Percentiles rank a stretch among this genome's conserved stretches.
Evolutionary conservation across 2,329 filamentous ascomycete species (phyloP).

Genomic region (Sporothrix humicola): DNA sequence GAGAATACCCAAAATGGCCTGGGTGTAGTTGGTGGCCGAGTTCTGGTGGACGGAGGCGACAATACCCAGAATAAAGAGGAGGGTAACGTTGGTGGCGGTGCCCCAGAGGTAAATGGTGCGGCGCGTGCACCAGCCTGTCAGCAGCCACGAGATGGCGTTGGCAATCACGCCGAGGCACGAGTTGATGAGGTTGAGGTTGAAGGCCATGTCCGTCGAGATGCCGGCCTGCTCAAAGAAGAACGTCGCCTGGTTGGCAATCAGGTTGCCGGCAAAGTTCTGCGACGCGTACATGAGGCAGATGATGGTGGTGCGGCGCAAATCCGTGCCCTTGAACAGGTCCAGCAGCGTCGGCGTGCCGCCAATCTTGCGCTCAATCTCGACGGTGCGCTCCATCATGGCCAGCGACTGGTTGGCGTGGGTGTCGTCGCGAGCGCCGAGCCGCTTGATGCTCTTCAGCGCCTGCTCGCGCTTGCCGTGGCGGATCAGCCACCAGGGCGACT

Average conservation of each 20-base stretch:
- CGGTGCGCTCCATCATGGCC: conserved; percentile 33
- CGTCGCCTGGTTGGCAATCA: conserved; percentile 30
- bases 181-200: conserved; percentile 67
- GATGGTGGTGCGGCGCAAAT: conserved; percentile 25
- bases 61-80: conserved; percentile 39
- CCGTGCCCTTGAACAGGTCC: conserved; percentile 20
- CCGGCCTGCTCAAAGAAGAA: conserved; percentile 55
- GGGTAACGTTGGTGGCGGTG: conserved; percentile 28
- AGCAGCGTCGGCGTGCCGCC: conserved; percentile 52
- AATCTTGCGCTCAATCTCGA: conserved; percentile 39
- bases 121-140: conserved; percentile 29
- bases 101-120: conserved; percentile 37
- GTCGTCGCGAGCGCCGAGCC: conserved; percentile 46
- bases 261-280: conserved; percentile 39
- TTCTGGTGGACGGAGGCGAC: conserved; percentile 50
- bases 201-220: conserved; percentile 59
- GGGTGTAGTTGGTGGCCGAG: conserved; percentile 40
- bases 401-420: conserved; percentile 2
- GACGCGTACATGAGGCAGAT: conserved; percentile 60
- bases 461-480: conserved; percentile 42
- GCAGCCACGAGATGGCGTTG: conserved; percentile 56
- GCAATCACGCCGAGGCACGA: conserved; percentile 61
- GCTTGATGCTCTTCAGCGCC: conserved; percentile 53
- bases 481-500: conserved; percentile 22
- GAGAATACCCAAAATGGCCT: conserved; percentile 30